Evolutionary conservation across 805 yeast genomes (phyloP), one percentile per base, ranked within the genome.

Genomic region (Torulaspora maleeae): DNA sequence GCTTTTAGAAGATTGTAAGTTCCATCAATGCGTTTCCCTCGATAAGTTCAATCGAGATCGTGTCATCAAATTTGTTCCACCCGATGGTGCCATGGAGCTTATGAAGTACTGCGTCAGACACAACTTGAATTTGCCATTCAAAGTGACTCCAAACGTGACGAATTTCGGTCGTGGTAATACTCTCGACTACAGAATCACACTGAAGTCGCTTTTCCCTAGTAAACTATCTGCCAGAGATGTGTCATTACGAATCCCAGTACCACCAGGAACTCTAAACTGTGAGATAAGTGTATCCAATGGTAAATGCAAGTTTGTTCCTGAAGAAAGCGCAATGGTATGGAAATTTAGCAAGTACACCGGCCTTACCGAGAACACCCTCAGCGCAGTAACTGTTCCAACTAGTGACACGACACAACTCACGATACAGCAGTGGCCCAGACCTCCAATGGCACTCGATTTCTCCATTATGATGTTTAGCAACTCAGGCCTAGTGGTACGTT

Each of bases 11-110:
- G 95, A 88, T 61, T 81, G 86, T 55, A 86, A 83, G 52, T 84
- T 88, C 66, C 96, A 88, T 64, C 91, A 86, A 56, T 86, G 95
- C 64, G 96, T 88, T 20, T 79, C 82, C 49, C 70, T 87, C 45
- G 77, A 78, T 47, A 76, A 78, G 53, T 86, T 83, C 63, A 88
- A 85, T 49, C 60, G 72, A 16, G 80, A 82, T 20, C 70, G 84
- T 33, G 68, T 77, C 19, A 83, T 89, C 47, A 78, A 75, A 37
- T 88, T 89, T 52, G 71, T 81, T 10, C 96, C 96, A 2, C 96
- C 96, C 1, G 95, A 88, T 66, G 95, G 95, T 0, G 78, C 80
- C 41, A 86, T 87, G 60, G 91, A 87, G 63, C 74, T 89, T 48
- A 82, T 89, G 90, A 73, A 78, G 28, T 89, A 88, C 65, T 71